Percentiles rank a stretch among this genome's conserved stretches.
Evolutionary conservation across 2,329 filamentous ascomycete genomes (phyloP).

Genomic region (Westerdykella aurantiaca): DNA sequence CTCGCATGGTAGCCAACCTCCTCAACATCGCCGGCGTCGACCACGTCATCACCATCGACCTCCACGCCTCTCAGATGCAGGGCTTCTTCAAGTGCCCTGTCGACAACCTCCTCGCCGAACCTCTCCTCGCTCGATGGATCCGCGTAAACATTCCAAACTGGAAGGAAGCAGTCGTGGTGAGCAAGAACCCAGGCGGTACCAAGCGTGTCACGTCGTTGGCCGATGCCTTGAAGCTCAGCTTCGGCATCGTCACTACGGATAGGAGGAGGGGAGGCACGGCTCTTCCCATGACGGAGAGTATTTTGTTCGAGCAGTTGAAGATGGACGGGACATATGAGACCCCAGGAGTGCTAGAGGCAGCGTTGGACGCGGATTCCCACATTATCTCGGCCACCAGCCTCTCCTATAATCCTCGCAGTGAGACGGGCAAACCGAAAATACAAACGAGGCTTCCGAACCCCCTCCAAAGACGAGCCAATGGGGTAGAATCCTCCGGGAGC

Average conservation of each 20-base stretch:
- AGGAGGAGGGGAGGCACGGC: slow-evolving; percentile 40
- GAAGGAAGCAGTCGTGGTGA: slow-evolving; percentile 90
- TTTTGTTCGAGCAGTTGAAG: slow-evolving; percentile 55
- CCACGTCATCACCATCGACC: slow-evolving; percentile 94
- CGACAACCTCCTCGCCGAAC: slow-evolving; percentile 94
- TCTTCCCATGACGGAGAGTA: slow-evolving; percentile 66
- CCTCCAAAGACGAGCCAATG: slow-evolving; percentile 26
- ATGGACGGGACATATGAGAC: slow-evolving; percentile 40
- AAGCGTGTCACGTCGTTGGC: slow-evolving; percentile 95
- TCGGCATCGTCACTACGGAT: slow-evolving; percentile 91
- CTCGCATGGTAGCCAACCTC: slow-evolving; percentile 93
- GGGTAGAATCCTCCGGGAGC: slow-evolving; percentile 22
- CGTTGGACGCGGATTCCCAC: slow-evolving; percentile 31
- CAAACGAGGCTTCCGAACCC: slow-evolving; percentile 22
- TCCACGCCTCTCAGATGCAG: slow-evolving; percentile 94
- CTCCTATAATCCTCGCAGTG: slow-evolving; percentile 20
- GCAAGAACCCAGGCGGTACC: slow-evolving; percentile 95
- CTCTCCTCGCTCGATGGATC: slow-evolving; percentile 93
- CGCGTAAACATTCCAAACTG: slow-evolving; percentile 80
- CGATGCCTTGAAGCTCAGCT: slow-evolving; percentile 93
- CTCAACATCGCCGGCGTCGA: slow-evolving; percentile 90
- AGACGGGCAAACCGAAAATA: slow-evolving; percentile 23
- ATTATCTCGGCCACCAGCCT: slow-evolving; percentile 25
- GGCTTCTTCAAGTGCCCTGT: slow-evolving; percentile 98
- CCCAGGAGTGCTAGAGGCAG: slow-evolving; percentile 24